Base-by-base conservation (phyloP, 2,329 filamentous ascomycete genomes). In the Botrytis sinoallii region DNA sequence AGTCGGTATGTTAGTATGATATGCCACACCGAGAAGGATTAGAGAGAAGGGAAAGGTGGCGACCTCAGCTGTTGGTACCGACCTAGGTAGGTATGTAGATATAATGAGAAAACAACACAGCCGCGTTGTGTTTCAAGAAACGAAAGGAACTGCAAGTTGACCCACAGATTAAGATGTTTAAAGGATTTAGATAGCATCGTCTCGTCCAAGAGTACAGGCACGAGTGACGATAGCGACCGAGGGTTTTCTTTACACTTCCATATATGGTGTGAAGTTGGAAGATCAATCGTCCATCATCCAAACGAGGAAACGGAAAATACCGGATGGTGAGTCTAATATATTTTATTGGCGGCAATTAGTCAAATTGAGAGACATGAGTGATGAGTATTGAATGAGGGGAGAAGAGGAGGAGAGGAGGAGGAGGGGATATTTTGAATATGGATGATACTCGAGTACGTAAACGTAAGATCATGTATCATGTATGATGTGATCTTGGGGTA, bases 101-200 rank as follows among this genome's bases (percentile, higher is more conserved):
- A 63, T 32, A 4, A 64, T 25, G n/a, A 22, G 40, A 44, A 20
- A n/a, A 64, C n/a, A 44, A 44, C 40, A 29, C n/a, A 42, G 61
- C 61, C n/a, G 40, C n/a, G 40, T 64, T 29, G 40, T 32, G 61
- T 64, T 64, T 64, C 61, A 20, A 29, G 40, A 64, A 64, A 64
- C 12, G 40, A 64, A 64, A 64, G 61, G 61, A 44, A 64, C 22
- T 42, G 40, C 12, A 42, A 29, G 35, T 10, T 29, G 60, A 42
- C 35, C 35, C 38, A 63, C 38, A 42, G 38, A 63, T 42, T 63
- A 38, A 42, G 25, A 14, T 14, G 59, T 25, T 40, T 16, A 40
- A 7, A 25, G 25, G 22, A 38, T 38, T 38, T 60, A 38, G 52
- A 55, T 29, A 18, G 52, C 10, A 18, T 55, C n/a, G 25, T 55